A percentile compares a stretch with the other conserved stretches of the same genome.
phyloP scores from a whole-genome alignment of 2,329 filamentous ascomycete genomes.

The Penicillium verrucosum region DNA sequence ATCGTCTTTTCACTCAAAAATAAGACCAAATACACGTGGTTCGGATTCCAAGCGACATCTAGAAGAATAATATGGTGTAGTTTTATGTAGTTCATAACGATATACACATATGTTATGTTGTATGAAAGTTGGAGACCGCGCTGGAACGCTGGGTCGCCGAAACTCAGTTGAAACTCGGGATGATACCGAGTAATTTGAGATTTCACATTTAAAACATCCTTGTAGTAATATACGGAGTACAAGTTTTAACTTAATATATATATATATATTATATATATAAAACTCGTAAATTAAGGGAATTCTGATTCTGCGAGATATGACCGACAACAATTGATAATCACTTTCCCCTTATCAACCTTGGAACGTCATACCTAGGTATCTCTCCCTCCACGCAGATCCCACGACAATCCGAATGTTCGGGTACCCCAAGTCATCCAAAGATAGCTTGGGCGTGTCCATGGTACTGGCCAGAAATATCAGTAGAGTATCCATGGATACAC shows the following conservation, averaged over 20 bases:
- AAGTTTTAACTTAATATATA: too few species aligned
- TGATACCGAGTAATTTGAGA: background rate
- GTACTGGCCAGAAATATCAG: background rate
- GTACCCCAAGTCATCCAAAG: background rate
- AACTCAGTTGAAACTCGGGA: background rate
- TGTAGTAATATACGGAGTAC: background rate
- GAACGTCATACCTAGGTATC: background rate
- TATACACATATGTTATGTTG: background rate
- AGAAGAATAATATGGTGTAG: background rate
- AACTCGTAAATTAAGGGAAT: background rate
- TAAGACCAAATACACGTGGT: background rate
- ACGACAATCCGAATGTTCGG: background rate
- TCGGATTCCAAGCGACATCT: background rate
- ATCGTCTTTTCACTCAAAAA: background rate
- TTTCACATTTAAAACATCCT: background rate
- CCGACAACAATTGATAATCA: conserved; percentile 6
- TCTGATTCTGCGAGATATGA: conserved; percentile 2
- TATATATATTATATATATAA: too few species aligned
- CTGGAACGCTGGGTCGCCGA: background rate
- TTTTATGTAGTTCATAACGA: background rate
- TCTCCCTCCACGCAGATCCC: conserved; percentile 1
- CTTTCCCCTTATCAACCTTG: conserved; percentile 5
- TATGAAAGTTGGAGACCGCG: background rate
- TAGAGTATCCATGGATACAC: too few species aligned
- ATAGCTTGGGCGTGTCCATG: background rate